A percentile compares a stretch with the other conserved stretches of the same genome.
These are phyloP conservation scores for Elongisporangium prolatum DNA, from an alignment of 352 stramenopile genomes.

Conservation along the genomic window DNA sequence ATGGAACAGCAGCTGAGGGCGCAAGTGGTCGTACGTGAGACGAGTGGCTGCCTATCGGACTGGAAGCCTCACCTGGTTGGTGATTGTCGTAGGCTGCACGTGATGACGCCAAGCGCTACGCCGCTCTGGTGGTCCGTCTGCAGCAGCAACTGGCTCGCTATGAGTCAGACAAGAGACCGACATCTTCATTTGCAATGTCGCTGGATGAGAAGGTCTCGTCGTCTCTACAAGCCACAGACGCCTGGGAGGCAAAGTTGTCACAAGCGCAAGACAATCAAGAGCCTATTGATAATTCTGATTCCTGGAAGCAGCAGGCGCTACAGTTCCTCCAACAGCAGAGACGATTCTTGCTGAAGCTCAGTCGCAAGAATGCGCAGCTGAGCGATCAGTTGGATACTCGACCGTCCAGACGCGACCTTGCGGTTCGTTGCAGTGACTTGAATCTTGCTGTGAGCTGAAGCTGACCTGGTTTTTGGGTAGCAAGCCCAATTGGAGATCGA, in stretches of 20 bases:
- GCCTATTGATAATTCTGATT: neutral
- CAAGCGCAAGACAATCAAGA: neutral
- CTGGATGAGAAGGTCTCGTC: neutral
- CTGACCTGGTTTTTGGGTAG: slow-evolving; percentile 8
- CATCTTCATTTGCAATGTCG: neutral
- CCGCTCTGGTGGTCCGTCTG: slow-evolving; percentile 19
- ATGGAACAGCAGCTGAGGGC: neutral
- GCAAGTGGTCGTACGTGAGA: neutral
- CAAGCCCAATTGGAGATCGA: slow-evolving; percentile 21
- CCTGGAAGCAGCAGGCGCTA: slow-evolving; percentile 6
- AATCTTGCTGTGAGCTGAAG: neutral
- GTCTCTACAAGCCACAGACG: neutral
- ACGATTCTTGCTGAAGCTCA: slow-evolving; percentile 14
- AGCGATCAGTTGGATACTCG: slow-evolving; percentile 21
- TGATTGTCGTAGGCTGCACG: slow-evolving; percentile 11
- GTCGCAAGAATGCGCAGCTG: slow-evolving; percentile 23
- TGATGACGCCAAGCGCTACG: slow-evolving; percentile 31
- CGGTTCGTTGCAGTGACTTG: slow-evolving; percentile 9
- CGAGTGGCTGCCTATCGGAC: neutral
- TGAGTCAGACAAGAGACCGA: neutral
- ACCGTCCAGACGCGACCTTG: slow-evolving; percentile 18
- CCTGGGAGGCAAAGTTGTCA: neutral
- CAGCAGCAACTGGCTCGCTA: slow-evolving; percentile 28
- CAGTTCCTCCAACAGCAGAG: slow-evolving; percentile 20
- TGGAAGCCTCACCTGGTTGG: neutral